Evolutionary conservation across 2,329 filamentous ascomycete genomes (phyloP).

Genomic region (Ophiostoma piceae): DNA sequence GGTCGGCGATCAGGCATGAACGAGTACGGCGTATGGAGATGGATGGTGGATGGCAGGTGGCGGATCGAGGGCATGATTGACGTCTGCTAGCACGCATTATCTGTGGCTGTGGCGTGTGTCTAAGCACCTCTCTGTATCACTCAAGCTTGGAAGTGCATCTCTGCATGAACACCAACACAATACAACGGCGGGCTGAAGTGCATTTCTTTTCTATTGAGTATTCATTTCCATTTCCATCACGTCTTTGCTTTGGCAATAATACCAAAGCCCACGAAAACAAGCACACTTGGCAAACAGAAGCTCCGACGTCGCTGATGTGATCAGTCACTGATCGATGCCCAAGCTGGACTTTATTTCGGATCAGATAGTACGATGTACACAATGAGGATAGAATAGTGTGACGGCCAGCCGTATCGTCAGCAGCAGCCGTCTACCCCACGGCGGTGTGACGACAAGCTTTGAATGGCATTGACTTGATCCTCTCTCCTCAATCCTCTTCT

Average conservation of each 20-base stretch:
- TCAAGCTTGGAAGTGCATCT: background rate
- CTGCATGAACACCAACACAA: constrained; percentile 3
- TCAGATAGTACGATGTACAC: background rate
- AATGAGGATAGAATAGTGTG: background rate
- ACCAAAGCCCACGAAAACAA: background rate
- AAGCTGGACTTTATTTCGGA: background rate
- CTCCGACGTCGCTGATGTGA: background rate
- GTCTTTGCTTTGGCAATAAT: background rate
- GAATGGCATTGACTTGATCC: background rate
- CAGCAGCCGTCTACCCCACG: background rate
- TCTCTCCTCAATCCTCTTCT: background rate
- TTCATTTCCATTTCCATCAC: background rate
- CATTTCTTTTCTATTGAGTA: background rate
- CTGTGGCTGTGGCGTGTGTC: background rate
- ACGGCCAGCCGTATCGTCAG: background rate
- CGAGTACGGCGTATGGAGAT: background rate
- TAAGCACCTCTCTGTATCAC: background rate
- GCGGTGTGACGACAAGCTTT: constrained; percentile 9
- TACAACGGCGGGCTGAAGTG: background rate
- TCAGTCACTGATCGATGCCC: background rate
- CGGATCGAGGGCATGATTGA: background rate
- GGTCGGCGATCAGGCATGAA: constrained; percentile 6
- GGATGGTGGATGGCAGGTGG: no score
- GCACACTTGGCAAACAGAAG: background rate
- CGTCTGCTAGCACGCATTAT: background rate